Evolutionary conservation across 805 yeast genomes (phyloP).

Genomic region (Starmerella vitae): DNA sequence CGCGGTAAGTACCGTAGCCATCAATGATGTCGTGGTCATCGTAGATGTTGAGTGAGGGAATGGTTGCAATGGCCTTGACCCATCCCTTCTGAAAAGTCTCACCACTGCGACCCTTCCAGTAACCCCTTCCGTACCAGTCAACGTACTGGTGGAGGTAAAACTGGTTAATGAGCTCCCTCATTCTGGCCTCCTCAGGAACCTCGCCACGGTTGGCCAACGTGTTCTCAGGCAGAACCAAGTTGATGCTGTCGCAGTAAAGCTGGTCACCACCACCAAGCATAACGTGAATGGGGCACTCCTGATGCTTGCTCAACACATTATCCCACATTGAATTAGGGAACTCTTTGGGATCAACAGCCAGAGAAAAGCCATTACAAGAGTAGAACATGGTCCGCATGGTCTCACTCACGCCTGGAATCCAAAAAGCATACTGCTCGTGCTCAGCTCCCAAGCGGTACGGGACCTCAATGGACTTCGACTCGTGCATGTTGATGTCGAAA

Average conservation of each 20-base stretch:
- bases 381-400: slow-evolving; percentile 72
- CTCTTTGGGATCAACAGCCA: slow-evolving; percentile 48
- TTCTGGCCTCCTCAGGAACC: slow-evolving; percentile 46
- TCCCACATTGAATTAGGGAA: slow-evolving; percentile 75
- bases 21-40: slow-evolving; percentile 97
- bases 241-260: slow-evolving; percentile 74
- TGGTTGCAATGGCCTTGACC: slow-evolving; percentile 65
- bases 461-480: slow-evolving; percentile 43
- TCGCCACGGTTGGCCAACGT: slow-evolving; percentile 20
- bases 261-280: slow-evolving; percentile 99
- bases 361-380: slow-evolving; percentile 85
- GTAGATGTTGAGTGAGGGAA: slow-evolving; percentile 73
- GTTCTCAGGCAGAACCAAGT: slow-evolving; percentile 32
- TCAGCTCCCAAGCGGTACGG: slow-evolving; percentile 44
- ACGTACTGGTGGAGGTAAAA: slow-evolving; percentile 65
- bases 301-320: slow-evolving; percentile 64
- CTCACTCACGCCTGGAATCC: slow-evolving; percentile 46
- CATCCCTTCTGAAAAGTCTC: slow-evolving; percentile 51
- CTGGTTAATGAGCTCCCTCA: slow-evolving; percentile 38
- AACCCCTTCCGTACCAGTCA: slow-evolving; percentile 84
- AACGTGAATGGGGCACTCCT: slow-evolving; percentile 59
- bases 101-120: slow-evolving; percentile 60
- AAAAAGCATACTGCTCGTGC: slow-evolving; percentile 46
- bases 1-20: slow-evolving; percentile 83
- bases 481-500: slow-evolving; percentile 37